Base-by-base conservation (phyloP, 1,139 yeast genomes). In the Taphrina populina region DNA sequence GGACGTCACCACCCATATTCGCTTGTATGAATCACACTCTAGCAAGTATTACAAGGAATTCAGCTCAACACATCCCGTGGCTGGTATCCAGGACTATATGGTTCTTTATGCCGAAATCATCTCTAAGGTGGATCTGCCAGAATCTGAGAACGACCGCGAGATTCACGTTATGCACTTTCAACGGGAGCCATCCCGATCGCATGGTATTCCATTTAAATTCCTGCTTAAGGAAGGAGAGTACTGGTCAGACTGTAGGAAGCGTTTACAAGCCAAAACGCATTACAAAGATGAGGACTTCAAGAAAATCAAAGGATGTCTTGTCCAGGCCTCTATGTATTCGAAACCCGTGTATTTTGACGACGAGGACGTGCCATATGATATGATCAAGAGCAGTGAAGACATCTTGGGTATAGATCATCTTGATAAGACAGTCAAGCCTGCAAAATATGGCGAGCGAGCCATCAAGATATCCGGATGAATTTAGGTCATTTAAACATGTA, bases 141-240 rank as follows among this genome's bases (percentile, higher is more conserved):
- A 57, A 30, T 37, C 43, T 10, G 62, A 61, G 20, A 64, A 63
- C 10, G 70, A 69, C 2, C 68, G 66, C 54, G 61, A 79, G 32
- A 71, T 78, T 4, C 67, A 75, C 15, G 83, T 81, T 62, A 78
- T 82, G 66, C 97, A 92, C 66, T 92, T 83, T 71, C 79, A 83
- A 67, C 85, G 83, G 64, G 87, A 82, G 47, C 76, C 83, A 19
- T 76, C 75, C 43, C 79, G 81, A 62, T 75, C 81, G 19, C 98
- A 94, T 67, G 94, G 97, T n/a, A 75, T 84, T 32, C 96, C 98
- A 4, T 92, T 92, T 67, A 72, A 84, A 21, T 84, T 92, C 66
- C 79, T 82, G 11, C 70, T 87, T 6, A 62, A 64, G 30, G 83
- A 84, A 2, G 76, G 75, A 19, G 98, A 94, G 67, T 70, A 71